Conservation (phyloP, 805 yeast genomes). For the Grigorovia jiainica region DNA sequence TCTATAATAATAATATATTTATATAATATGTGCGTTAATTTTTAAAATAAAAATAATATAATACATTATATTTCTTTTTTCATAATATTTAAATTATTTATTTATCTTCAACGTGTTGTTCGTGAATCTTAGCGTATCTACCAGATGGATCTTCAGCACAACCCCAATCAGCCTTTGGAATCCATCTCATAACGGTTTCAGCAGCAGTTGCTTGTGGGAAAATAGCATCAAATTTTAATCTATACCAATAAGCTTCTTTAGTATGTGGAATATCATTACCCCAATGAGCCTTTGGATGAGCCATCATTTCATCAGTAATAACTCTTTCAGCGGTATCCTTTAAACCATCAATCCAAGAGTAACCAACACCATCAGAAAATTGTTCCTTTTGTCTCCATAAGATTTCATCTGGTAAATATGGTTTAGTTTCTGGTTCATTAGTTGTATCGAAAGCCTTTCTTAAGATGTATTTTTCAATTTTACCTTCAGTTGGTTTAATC, state of each 20-base stretch:
- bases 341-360: constrained; percentile 97
- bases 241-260: constrained; percentile 98
- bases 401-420: constrained; percentile 93
- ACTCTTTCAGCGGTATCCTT: constrained; percentile 88
- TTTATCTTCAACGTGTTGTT: constrained; percentile 40
- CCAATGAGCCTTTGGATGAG: constrained; percentile 91
- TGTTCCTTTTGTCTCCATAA: constrained; percentile 99
- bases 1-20: neutral
- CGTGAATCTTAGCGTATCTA: constrained; percentile 88
- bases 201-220: constrained; percentile 92
- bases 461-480: constrained; percentile 88
- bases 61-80: neutral
- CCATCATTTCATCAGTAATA: constrained; percentile 84
- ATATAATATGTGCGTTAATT: neutral
- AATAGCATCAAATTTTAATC: constrained; percentile 88
- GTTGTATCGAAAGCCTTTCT: constrained; percentile 96
- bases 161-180: constrained; percentile 99
- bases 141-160: constrained; percentile 99
- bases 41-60: neutral
- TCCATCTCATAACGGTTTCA: constrained; percentile 96
- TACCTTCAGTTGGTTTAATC: constrained; percentile 60
- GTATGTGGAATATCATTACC: constrained; percentile 91
- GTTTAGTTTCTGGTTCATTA: constrained; percentile 66
- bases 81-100: neutral
- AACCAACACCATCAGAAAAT: constrained; percentile 98